Base-by-base conservation (phyloP, 371 early-diverging fungal genomes). In the Rhizopus arrhizus region DNA sequence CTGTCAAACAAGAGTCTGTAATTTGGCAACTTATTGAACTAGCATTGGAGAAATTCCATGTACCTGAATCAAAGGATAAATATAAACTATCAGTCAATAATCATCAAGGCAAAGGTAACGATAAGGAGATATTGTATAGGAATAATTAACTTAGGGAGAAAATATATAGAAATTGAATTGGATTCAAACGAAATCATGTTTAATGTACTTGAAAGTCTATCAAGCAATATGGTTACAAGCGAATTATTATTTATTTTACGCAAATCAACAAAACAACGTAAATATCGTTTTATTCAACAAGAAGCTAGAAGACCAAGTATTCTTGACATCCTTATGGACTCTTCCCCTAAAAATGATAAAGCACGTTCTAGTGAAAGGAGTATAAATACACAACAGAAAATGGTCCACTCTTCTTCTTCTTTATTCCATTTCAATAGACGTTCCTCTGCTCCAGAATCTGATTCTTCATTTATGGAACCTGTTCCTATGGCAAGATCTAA, bases 271-370 rank as follows among this genome's bases (percentile, higher is more conserved):
- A 51, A 35, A 16, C 10, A n/a, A 38, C 38, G 40, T 36, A 40
- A 34, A 10, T 50, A 32, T 31, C 53, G 9, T 47, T 46, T 22
- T 29, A n/a, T 28, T 31, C 52, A 43, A n/a, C 22, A 6, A 53
- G 65, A 65, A 22, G 64, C 66, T 10, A 43, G 79, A 47, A 62
- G 79, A 22, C 79, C 79, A 9, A 79, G 79, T 42, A 75, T 79
- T n/a, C 56, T 79, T 7, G 79, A 79, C 56, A 74, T 79, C 48
- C 45, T 79, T 28, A 75, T 79, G 79, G 79, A 75, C 47, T 58
- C 43, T 35, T 49, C 59, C 46, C 67, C 77, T 28, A 61, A 64
- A 29, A 32, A 45, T 34, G 59, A 59, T 28, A 40, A 22, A 35
- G 45, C 29, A 45, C 47, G 36, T 47, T 32, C 49, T 8, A 59